Conservation (phyloP, 1,139 yeast genomes). For the Nakaseomyces sp. region DNA sequence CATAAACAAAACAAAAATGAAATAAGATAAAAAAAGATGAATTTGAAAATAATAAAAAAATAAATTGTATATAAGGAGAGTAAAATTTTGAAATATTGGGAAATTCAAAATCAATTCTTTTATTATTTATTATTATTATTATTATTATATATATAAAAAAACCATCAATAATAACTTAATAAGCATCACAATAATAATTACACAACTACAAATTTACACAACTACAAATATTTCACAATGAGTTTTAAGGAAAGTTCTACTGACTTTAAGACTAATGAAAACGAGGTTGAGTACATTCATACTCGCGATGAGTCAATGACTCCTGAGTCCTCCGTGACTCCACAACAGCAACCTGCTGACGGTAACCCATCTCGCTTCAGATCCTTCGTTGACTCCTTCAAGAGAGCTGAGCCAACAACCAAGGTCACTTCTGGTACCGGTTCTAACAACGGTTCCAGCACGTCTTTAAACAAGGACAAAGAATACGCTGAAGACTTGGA, state of each 20-base stretch:
- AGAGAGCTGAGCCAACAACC: slow-evolving; percentile 17
- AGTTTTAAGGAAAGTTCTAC: slow-evolving; percentile 16
- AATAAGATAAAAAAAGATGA: too few species aligned
- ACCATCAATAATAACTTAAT: neutral
- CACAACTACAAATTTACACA: neutral
- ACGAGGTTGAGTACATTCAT: neutral
- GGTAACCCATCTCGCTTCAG: slow-evolving; percentile 22
- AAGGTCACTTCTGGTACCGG: slow-evolving; percentile 8
- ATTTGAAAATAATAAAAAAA: too few species aligned
- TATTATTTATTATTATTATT: too few species aligned
- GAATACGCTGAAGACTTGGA: slow-evolving; percentile 5
- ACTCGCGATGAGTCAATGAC: slow-evolving; percentile 1
- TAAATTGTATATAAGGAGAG: too few species aligned
- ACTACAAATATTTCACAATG: neutral
- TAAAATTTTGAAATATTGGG: too few species aligned
- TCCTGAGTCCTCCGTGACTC: neutral
- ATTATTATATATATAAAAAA: too few species aligned
- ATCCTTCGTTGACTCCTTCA: slow-evolving; percentile 26
- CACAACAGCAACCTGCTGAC: neutral
- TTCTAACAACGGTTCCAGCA: neutral
- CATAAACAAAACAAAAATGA: too few species aligned
- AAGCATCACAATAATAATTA: neutral
- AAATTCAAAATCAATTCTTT: too few species aligned
- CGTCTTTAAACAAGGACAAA: neutral
- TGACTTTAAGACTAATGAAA: slow-evolving; percentile 2